A percentile compares a stretch with the other conserved stretches of the same genome.
These are phyloP conservation scores for Prunus armeniaca DNA, from an alignment of 306 rosid genomes.

Conservation along the genomic window DNA sequence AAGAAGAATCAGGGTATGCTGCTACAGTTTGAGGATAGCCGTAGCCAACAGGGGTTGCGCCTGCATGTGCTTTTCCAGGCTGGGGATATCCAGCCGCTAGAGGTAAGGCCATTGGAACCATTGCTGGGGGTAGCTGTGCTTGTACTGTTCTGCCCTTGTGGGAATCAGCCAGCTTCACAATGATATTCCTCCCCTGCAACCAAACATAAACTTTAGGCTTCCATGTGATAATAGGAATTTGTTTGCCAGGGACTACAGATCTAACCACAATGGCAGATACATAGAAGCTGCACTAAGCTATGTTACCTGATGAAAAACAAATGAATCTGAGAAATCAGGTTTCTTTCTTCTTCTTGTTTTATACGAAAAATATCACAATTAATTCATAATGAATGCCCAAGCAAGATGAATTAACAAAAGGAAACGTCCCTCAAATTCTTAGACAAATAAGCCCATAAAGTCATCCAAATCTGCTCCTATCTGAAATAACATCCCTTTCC, in stretches of 20 bases:
- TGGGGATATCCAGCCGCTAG: constrained; percentile 55
- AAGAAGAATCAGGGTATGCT: constrained; percentile 51
- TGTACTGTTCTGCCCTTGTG: constrained; percentile 58
- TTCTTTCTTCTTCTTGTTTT: no score
- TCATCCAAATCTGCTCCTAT: no score
- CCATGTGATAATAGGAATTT: neutral
- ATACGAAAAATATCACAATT: neutral
- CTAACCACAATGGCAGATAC: neutral
- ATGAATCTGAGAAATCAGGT: neutral
- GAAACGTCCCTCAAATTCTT: neutral
- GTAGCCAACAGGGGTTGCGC: constrained; percentile 40
- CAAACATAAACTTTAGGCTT: constrained; percentile 11
- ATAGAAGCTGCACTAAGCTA: neutral
- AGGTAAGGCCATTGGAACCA: constrained; percentile 53
- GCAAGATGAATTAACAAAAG: neutral
- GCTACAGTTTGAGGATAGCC: constrained; percentile 51
- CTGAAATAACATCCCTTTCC: neutral
- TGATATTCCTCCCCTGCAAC: constrained; percentile 68
- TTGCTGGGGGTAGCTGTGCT: constrained; percentile 37
- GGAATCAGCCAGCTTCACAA: constrained; percentile 71
- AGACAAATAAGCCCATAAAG: no score
- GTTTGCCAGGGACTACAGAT: neutral
- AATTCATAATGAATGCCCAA: neutral
- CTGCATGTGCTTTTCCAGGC: constrained; percentile 46
- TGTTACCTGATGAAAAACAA: neutral